Evolutionary conservation across 305 asterid species (phyloP), one percentile per base, ranked within the genome.

Genomic region (Petunia hybrid): DNA sequence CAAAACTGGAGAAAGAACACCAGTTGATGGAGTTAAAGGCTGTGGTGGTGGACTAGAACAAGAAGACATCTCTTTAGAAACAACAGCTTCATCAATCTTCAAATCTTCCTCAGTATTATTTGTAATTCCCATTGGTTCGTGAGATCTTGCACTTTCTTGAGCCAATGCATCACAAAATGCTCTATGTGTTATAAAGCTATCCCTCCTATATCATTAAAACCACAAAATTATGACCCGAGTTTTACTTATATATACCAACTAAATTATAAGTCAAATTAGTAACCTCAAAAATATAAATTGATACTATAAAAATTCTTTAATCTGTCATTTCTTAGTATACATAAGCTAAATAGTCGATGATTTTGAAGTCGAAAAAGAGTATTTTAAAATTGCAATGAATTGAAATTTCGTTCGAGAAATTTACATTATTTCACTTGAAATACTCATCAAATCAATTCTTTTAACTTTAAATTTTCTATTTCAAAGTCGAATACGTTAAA

Each of bases 151-250:
- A 71, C 89, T 90, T 88, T 95, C 99, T 87, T 91, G 93, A 3
- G 99, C 97, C 86, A 95, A 87, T 51, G 98, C 99, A 83, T 95
- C 98, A 83, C 99, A 95, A 75, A 92, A 95, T 5, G 99, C 98
- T 68, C 99, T 89, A 53, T 95, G 99, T 80, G 98, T 95, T 12
- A 92, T 91, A 80, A 95, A 95, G 81, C 98, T 95, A 80, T 95
- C 99, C 86, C 95, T 91, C 94, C 99, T 94, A 10, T 12, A 42
- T 35, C 36, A 76, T 46, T 12, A 45, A 60, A 80, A 45, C 16
- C 5, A 57, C 10, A 41, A 9, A 2, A 63, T 22, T 22, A 22
- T 22, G 31, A 22, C 31, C 31, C 31, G 31, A 22, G 31, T 22
- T 22, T 22, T 22, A 22, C 31, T 22, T 22, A 22, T 22, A 22